These are phyloP conservation scores for Trapa bicornis DNA, from an alignment of 345 rosid species.

Conservation along the genomic window DNA sequence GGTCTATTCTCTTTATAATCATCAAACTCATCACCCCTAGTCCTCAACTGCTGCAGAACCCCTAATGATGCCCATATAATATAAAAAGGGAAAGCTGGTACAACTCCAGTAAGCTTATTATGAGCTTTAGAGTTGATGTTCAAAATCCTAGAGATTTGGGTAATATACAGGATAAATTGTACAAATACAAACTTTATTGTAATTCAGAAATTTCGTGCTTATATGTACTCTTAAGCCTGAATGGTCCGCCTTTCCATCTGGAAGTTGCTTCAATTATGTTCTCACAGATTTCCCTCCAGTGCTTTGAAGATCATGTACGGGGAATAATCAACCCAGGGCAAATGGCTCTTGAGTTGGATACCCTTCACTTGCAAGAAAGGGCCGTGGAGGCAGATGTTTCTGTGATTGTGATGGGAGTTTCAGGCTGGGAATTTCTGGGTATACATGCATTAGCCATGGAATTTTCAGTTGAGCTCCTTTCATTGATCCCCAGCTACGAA, in stretches of 20 bases:
- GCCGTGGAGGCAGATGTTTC: conserved; percentile 20
- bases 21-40: no score
- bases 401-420: conserved; percentile 33
- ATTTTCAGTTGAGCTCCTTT: conserved; percentile 32
- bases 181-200: conserved; percentile 11
- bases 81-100: not conserved
- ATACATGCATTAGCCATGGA: conserved; percentile 24
- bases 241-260: not conserved
- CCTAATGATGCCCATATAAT: not conserved
- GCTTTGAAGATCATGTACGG: not conserved
- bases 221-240: conserved; percentile 6
- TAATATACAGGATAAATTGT: conserved; percentile 12
- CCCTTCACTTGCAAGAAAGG: conserved; percentile 21
- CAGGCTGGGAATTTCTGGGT: conserved; percentile 21
- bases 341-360: not conserved
- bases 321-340: not conserved
- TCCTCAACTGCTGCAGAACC: not conserved
- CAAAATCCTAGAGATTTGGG: not conserved
- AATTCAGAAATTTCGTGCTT: conserved; percentile 1
- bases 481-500: conserved; percentile 41
- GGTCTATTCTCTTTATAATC: no score
- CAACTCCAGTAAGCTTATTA: not conserved
- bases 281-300: not conserved
- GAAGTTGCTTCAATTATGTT: not conserved
- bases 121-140: not conserved